phyloP scores from a whole-genome alignment of 2,329 filamentous ascomycete genomes.

The Moelleriella libera region DNA sequence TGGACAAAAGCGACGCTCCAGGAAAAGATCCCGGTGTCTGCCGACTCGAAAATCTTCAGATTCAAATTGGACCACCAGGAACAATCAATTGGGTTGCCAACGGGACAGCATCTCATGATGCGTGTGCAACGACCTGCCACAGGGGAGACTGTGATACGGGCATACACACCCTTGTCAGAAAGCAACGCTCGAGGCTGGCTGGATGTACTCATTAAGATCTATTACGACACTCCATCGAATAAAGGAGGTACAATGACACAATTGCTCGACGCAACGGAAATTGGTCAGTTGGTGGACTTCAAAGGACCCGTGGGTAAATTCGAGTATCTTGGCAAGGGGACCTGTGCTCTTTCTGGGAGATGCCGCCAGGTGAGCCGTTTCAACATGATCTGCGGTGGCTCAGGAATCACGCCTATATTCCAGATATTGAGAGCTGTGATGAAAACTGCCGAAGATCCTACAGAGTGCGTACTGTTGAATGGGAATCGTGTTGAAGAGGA shows the following conservation, averaged over 20 bases:
- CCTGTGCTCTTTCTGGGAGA: constrained; percentile 44
- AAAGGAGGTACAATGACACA: constrained; percentile 71
- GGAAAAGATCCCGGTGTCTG: constrained; percentile 55
- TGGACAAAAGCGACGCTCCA: constrained; percentile 65
- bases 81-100: constrained; percentile 62
- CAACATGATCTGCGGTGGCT: constrained; percentile 78
- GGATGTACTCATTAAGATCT: constrained; percentile 72
- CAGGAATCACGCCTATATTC: constrained; percentile 85
- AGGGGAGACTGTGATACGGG: constrained; percentile 61
- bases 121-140: constrained; percentile 60
- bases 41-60: constrained; percentile 68
- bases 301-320: constrained; percentile 84
- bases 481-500: constrained; percentile 68
- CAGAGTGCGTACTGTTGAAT: constrained; percentile 58
- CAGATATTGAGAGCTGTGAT: constrained; percentile 67
- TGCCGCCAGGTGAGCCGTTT: constrained; percentile 49
- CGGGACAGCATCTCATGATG: constrained; percentile 80
- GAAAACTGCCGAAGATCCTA: constrained; percentile 46
- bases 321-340: constrained; percentile 56
- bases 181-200: constrained; percentile 45
- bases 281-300: constrained; percentile 66
- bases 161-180: constrained; percentile 75
- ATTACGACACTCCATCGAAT: constrained; percentile 42
- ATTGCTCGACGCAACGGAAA: constrained; percentile 57
- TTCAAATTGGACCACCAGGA: constrained; percentile 60